Base-by-base conservation (phyloP, 192 early-diverging fungal genomes). In the Funneliformis mosseae region DNA sequence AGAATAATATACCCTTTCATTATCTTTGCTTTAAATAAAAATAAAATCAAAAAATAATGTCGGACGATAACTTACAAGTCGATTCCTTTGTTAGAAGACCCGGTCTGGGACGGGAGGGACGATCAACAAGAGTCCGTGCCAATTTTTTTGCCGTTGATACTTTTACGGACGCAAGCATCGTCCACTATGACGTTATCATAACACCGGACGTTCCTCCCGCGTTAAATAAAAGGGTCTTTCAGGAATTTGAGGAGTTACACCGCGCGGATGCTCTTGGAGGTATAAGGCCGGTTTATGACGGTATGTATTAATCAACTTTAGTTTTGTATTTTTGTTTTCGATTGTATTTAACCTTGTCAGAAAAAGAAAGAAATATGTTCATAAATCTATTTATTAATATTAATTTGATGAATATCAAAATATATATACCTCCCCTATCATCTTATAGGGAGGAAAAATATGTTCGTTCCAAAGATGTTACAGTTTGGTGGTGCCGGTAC, bases 151-250 rank as follows among this genome's bases (percentile, higher is more conserved):
- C 92, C 71, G 80, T 98, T n/a, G 83, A 72, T 41, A 85, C 89
- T 61, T 89, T 93, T n/a, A 90, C 92, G 5, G 81, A 89, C n/a
- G 83, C 77, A 1, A 88, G 86, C 1, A 90, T 98, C 38, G 88
- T 93, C 83, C 97, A 97, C 77, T 98, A 96, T 84, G 94, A 96
- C 81, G 87, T 98, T 12, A 88, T 86, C 4, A 89, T 98, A 38
- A 79, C 81, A 8, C 93, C 95, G 14, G 92, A 94, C 45, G 93
- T 94, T 16, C 94, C 95, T 16, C 90, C 92, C 5, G 90, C 90
- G 0, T 91, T 96, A 33, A 91, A 93, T 81, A 72, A 92, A 18
- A 85, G 90, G 50, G 84, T 96, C 11, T 95, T 88, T 81, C 87
- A 94, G 62, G 68, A 88, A 21, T 91, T 93, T 86, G 90, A 91